Base-by-base conservation (phyloP, 1,284 basidiomycete genomes). In the Puccinia coronata region DNA sequence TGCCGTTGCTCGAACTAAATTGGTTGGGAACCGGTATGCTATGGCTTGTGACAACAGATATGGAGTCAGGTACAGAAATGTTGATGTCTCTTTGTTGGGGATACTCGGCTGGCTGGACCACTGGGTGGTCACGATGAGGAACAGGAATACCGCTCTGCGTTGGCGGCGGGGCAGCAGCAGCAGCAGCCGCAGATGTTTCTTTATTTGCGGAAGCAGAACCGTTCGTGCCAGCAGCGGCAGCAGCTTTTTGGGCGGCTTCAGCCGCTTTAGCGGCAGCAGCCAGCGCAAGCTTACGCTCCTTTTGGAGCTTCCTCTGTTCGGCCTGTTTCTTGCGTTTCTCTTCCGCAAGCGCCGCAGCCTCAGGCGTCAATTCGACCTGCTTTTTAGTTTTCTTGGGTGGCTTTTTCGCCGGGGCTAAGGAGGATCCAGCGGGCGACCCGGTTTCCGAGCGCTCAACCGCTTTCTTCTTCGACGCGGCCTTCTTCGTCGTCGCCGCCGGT, bases 311-410 rank as follows among this genome's bases (percentile, higher is more conserved):
- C 28, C 80, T 36, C 20, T 73, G 57, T 36, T 81, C 71, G 4
- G 80, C 80, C 47, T 74, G 72, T 47, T 75, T 73, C 49, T 69
- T 74, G 25, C 61, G 47, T n/a, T 74, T 73, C 43, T 81, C 80
- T 67, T 81, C 72, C 12, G 70, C 80, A 23, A 36, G 53, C 14
- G 78, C 78, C 8, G 23, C 23, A 47, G 69, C 71, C n/a, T 74
- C 80, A 25, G 80, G 70, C 9, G 80, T 67, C 47, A 74, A 41
- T 14, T 74, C 59, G 31, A 49, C n/a, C 49, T 47, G 61, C 18
- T 72, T 61, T 12, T 74, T 59, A n/a, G 80, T 25, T 55, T 81
- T 81, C 61, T 81, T 81, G n/a, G 59, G 63, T 4, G 59, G 47
- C 53, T 81, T 81, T 31, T 74, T 81, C 6, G 63, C 5, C 18